Evolutionary conservation across 2,329 filamentous ascomycete species (phyloP).

Genomic region (Arthrinium puccinioides): DNA sequence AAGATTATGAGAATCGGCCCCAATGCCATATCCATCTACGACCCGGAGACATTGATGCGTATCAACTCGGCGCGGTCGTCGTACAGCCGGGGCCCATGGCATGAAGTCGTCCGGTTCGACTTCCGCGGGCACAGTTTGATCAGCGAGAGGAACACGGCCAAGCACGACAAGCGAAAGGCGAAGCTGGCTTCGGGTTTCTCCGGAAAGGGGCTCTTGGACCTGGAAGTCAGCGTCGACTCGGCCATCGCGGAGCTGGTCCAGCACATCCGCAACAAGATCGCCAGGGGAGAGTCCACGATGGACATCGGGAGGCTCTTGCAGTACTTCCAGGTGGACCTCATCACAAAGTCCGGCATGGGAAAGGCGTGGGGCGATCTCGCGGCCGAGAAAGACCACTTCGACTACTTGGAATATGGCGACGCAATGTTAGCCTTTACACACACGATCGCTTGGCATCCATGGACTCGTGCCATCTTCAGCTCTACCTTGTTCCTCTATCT

Average conservation of each 20-base stretch:
- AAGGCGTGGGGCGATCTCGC: conserved; percentile 17
- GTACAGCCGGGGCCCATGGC: conserved; percentile 1
- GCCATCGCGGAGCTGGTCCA: conserved; percentile 14
- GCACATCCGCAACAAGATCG: conserved; percentile 9
- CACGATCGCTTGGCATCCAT: conserved; percentile 14
- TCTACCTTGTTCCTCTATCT: conserved; percentile 14
- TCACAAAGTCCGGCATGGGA: conserved; percentile 15
- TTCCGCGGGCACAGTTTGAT: conserved; percentile 1
- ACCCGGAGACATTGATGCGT: conserved; percentile 2
- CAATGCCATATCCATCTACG: conserved; percentile 1
- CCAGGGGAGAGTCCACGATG: conserved; percentile 5
- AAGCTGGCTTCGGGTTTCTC: conserved; percentile 3
- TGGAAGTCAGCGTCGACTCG: conserved; percentile 13
- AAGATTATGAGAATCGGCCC: conserved; percentile 1
- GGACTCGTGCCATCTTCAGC: conserved; percentile 12
- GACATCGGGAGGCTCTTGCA: conserved; percentile 16
- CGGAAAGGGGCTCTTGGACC: conserved; percentile 2
- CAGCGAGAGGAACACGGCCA: conserved; percentile 1
- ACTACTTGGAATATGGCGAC: conserved; percentile 15
- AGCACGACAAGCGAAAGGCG: conserved; percentile 3
- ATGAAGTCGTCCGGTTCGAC: neutral
- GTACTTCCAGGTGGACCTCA: conserved; percentile 18
- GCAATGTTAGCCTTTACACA: conserved; percentile 13
- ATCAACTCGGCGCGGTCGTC: conserved; percentile 4
- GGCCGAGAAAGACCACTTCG: conserved; percentile 16